Base-by-base conservation (phyloP, 1,284 basidiomycete genomes). In the Marasmius sp. region DNA sequence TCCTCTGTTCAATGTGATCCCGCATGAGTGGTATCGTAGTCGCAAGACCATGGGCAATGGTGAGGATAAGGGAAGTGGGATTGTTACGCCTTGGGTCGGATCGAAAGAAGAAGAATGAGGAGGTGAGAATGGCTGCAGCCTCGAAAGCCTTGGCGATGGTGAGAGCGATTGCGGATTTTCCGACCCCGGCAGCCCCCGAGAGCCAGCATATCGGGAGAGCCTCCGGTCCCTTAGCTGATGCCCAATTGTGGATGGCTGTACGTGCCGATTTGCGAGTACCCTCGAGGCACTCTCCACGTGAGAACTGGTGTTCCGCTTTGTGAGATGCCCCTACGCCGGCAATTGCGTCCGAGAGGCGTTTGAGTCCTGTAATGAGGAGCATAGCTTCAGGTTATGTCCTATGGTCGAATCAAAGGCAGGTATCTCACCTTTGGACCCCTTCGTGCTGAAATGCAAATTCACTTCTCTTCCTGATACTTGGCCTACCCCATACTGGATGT, bases 81-180 rank as follows among this genome's bases (percentile, higher is more conserved):
- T 56, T 60, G 45, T 56, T 60, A 1, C 63, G 20, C 18, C 27
- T 34, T 1, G 38, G 14, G 14, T 61, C 50, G 6, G 50, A 22
- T 6, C 65, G 63, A 14, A 49, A 48, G 57, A 69, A 69, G 59
- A 64, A 69, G 54, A 65, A 69, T 33, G 57, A 66, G 4, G 67
- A 61, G 3, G 51, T 63, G 9, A 69, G 59, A 3, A 20, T n/a
- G 22, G 7, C 48, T 47, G n/a, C 10, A n/a, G 2, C n/a, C 16
- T 54, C 59, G 16, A 36, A 64, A 14, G 36, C 45, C 14, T 66
- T 36, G 16, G 66, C 64, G n/a, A 69, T 45, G 1, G 64, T 67
- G n/a, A 61, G 66, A 0, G 68, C 67, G 5, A 69, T 64, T 5
- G 68, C 57, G 0, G 67, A 66, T 49, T 69, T 69, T 10, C 67